These are phyloP conservation scores for Colletotrichum lindemuthianum DNA, from an alignment of 2,329 filamentous ascomycete genomes.

Conservation along the genomic window DNA sequence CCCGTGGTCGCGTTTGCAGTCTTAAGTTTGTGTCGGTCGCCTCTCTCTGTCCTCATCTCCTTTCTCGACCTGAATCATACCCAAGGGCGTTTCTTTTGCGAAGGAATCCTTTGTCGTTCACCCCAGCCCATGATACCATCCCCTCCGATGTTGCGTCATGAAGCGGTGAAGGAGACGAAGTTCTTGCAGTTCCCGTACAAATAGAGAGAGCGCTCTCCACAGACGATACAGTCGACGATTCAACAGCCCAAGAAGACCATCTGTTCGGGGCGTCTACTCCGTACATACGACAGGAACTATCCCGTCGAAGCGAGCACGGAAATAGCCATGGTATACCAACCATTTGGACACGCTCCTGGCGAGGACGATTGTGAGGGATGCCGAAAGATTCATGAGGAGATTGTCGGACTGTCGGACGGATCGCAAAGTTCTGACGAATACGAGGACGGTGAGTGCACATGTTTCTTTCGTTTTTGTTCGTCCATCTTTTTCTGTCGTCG, in stretches of 20 bases:
- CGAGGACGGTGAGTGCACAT: slow-evolving; percentile 25
- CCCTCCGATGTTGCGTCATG: slow-evolving; percentile 35
- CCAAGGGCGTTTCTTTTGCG: not conserved
- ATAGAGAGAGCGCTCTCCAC: slow-evolving; percentile 22
- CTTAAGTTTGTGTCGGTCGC: slow-evolving; percentile 6
- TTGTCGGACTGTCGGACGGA: slow-evolving; percentile 20
- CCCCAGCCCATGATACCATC: slow-evolving; percentile 35
- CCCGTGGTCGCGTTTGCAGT: slow-evolving; percentile 1
- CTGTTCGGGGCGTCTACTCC: not conserved
- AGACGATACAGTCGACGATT: not conserved
- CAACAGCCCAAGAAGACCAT: not conserved
- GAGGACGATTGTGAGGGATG: slow-evolving; percentile 31
- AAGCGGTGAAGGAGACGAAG: slow-evolving; percentile 33
- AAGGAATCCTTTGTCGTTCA: not conserved
- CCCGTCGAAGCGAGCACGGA: not conserved
- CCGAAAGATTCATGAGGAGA: slow-evolving; percentile 31
- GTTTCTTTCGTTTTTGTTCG: not conserved
- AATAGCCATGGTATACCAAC: slow-evolving; percentile 15
- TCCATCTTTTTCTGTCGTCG: not conserved
- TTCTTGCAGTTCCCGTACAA: slow-evolving; percentile 22
- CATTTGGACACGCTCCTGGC: slow-evolving; percentile 10
- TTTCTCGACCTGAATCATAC: slow-evolving; percentile 19
- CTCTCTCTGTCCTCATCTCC: slow-evolving; percentile 10
- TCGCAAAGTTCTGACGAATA: slow-evolving; percentile 28
- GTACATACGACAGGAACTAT: not conserved